Evolutionary conservation across 2,329 filamentous ascomycete species (phyloP).

Genomic region (Acarospora socialis): DNA sequence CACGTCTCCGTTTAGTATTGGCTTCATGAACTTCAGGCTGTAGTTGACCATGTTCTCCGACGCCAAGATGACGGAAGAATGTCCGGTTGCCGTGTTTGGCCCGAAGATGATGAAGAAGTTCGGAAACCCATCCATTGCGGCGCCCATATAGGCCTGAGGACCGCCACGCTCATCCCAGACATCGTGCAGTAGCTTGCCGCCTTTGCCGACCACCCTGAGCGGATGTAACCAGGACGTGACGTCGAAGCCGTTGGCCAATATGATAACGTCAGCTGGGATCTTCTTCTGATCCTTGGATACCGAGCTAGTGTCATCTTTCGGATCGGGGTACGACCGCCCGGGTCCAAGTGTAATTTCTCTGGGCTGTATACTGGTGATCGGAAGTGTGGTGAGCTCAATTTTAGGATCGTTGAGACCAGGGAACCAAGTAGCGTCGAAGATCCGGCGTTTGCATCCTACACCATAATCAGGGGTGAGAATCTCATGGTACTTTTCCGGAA

Average conservation of each 20-base stretch:
- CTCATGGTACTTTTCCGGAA: constrained; percentile 46
- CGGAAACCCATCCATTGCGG: constrained; percentile 45
- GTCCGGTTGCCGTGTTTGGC: constrained; percentile 49
- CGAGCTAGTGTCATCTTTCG: constrained; percentile 6
- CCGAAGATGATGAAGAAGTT: constrained; percentile 53
- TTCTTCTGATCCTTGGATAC: constrained; percentile 9
- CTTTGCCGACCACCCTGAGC: constrained; percentile 38
- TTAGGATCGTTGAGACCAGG: constrained; percentile 37
- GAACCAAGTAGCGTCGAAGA: constrained; percentile 45
- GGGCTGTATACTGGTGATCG: constrained; percentile 34
- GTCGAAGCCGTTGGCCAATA: constrained; percentile 48
- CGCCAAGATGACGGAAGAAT: constrained; percentile 45
- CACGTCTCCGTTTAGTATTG: constrained; percentile 34
- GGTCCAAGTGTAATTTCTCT: constrained; percentile 38
- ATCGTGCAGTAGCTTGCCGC: constrained; percentile 36
- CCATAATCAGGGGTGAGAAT: constrained; percentile 48
- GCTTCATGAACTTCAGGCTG: constrained; percentile 43
- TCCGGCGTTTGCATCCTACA: constrained; percentile 49
- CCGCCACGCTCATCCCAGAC: constrained; percentile 47
- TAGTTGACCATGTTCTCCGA: constrained; percentile 49
- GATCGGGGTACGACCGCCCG: constrained; percentile 31
- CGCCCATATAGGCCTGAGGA: constrained; percentile 45
- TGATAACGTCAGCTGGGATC: constrained; percentile 42
- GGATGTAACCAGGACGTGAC: constrained; percentile 41
- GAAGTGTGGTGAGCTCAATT: constrained; percentile 39